Base-by-base conservation (phyloP, 805 yeast species). In the Metschnikowia vanudenii region DNA sequence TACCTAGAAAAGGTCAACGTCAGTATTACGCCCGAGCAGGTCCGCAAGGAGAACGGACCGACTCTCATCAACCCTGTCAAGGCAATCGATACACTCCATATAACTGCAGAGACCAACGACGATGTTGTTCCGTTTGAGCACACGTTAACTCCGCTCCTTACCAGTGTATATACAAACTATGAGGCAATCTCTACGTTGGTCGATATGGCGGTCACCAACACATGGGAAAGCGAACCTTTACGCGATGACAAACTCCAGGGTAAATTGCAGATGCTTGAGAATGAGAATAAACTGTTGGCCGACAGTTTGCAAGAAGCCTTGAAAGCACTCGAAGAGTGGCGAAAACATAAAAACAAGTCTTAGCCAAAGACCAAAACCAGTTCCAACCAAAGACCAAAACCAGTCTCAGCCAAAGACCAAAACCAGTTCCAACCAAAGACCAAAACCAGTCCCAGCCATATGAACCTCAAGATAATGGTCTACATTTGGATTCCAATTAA, bases 221-320 rank as follows among this genome's bases (percentile, higher is more conserved):
- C 19, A 11, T 20, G 32, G 20, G 36, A 28, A 17, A 30, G 50
- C 12, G 43, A 49, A 2, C 52, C 47, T 10, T 16, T 46, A 2
- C 47, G 47, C 32, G 51, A 43, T 8, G 50, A 50, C 18, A 55
- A 50, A 18, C 37, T 51, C 5, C 34, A 26, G 6, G 51, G 53
- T 24, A 47, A 51, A 14, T 46, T 63, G 32, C 50, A 55, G 30
- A 57, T 58, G 40, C 57, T 70, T 41, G 53, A 56, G 39, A 57
- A 57, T n/a, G 75, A 73, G 42, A 61, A 70, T 44, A 64, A 60
- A 22, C 49, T 52, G 17, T 61, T 70, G 40, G 59, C 59, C 13
- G 55, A 59, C 32, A 71, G 68, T 45, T 70, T 74, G 74, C 58
- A 67, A 44, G 69, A 69, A 30, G 74, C 76, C 0, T 57, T 68